Evolutionary conservation across 1,139 yeast species (phyloP).

Genomic region (Meyerozyma athensensis): DNA sequence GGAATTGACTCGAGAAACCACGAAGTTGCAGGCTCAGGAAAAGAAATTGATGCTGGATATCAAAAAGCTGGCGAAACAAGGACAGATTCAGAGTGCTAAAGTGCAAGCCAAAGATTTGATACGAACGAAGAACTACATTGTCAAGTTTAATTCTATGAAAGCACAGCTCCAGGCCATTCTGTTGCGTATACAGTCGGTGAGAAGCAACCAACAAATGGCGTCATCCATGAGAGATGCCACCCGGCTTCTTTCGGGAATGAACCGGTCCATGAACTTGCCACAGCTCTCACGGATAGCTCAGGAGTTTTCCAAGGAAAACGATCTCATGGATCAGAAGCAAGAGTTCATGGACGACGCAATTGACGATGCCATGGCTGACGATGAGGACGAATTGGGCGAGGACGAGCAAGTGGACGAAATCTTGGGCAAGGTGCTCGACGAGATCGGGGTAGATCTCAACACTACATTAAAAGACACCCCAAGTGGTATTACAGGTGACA

Average conservation of each 20-base stretch:
- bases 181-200: constrained; percentile 80
- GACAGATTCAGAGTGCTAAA: constrained; percentile 85
- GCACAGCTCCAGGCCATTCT: constrained; percentile 94
- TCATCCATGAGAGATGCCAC: constrained; percentile 96
- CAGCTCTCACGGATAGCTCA: constrained; percentile 85
- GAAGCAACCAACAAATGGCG: constrained; percentile 95
- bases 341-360: constrained; percentile 98
- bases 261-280: constrained; percentile 83
- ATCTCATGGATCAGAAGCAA: constrained; percentile 96
- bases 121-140: constrained; percentile 75
- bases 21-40: constrained; percentile 85
- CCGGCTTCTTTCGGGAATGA: constrained; percentile 77
- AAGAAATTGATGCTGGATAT: constrained; percentile 81
- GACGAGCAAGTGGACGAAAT: constrained; percentile 93
- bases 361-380: constrained; percentile 89
- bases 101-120: constrained; percentile 94
- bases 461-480: constrained; percentile 68
- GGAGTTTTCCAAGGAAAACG: constrained; percentile 93
- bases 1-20: constrained; percentile 82
- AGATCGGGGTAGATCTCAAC: constrained; percentile 86
- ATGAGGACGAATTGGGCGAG: constrained; percentile 59
- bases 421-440: constrained; percentile 87
- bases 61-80: constrained; percentile 84
- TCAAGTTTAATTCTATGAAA: constrained; percentile 89
- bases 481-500: constrained; percentile 33